Conservation (phyloP, 2,329 filamentous ascomycete species). For the Tolypocladium paradoxum region DNA sequence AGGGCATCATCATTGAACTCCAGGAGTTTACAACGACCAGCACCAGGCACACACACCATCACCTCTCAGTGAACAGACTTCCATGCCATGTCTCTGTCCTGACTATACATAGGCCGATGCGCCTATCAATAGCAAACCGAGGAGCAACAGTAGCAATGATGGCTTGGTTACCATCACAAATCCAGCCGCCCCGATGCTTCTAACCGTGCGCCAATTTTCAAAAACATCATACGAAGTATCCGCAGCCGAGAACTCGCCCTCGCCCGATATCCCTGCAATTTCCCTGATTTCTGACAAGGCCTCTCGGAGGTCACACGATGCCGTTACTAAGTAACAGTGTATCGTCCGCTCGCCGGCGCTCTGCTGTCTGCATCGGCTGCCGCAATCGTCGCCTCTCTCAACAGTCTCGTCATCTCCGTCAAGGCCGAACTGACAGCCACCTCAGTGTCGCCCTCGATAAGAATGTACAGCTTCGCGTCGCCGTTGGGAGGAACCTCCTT, state of each 20-base stretch:
- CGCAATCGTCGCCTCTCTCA: slow-evolving; percentile 84
- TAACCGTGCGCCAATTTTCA: neutral
- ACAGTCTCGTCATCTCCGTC: slow-evolving; percentile 73
- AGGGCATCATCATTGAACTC: neutral
- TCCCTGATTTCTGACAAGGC: neutral
- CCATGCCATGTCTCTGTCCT: neutral
- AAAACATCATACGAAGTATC: neutral
- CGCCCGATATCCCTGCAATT: neutral
- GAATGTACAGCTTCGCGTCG: slow-evolving; percentile 91
- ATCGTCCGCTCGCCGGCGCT: slow-evolving; percentile 69
- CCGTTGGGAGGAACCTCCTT: slow-evolving; percentile 67
- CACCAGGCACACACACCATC: neutral
- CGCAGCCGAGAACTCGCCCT: neutral
- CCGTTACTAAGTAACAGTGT: slow-evolving; percentile 63
- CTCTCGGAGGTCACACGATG: neutral
- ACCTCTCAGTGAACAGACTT: neutral
- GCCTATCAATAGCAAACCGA: neutral
- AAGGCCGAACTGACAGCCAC: slow-evolving; percentile 83
- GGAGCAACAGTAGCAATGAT: neutral
- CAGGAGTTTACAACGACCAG: neutral
- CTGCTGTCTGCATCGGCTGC: slow-evolving; percentile 79
- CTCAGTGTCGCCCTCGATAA: slow-evolving; percentile 96
- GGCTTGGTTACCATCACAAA: neutral
- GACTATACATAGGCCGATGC: neutral
- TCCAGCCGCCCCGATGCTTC: neutral